phyloP scores from a whole-genome alignment of 345 rosid species.

The Hibiscus trionum region DNA sequence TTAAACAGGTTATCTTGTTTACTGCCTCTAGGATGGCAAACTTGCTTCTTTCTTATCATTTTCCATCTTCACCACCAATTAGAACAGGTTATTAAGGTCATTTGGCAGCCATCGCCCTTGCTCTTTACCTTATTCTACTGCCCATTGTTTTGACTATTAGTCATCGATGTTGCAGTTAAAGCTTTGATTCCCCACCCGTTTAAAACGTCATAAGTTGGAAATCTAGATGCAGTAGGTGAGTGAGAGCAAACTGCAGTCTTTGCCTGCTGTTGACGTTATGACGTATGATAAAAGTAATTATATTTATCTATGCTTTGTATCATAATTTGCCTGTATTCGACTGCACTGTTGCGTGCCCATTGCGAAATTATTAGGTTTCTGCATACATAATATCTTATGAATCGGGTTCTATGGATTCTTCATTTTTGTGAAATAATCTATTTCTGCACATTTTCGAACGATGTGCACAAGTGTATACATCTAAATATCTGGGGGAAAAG shows the following conservation, averaged over 20 bases:
- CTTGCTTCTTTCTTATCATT: too few relatives aligned
- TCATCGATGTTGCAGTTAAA: not conserved
- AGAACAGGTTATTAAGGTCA: too few relatives aligned
- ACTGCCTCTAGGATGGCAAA: not conserved
- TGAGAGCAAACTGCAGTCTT: not conserved
- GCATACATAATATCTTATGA: not conserved
- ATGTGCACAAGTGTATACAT: not conserved
- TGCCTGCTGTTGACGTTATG: too few relatives aligned
- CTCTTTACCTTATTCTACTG: not conserved
- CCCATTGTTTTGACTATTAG: not conserved
- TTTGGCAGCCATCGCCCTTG: not conserved
- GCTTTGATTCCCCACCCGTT: not conserved
- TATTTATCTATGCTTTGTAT: not conserved
- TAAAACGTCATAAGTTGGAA: not conserved
- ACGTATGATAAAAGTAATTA: not conserved
- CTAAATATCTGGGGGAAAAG: not conserved
- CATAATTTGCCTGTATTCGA: not conserved
- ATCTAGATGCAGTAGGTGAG: not conserved
- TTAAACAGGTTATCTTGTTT: too few relatives aligned
- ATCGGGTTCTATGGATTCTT: not conserved
- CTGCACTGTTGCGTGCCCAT: not conserved
- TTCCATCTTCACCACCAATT: too few relatives aligned
- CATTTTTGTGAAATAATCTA: not conserved
- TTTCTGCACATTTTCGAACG: not conserved
- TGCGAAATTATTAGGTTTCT: not conserved